Percentiles rank a stretch among this genome's conserved stretches.
Conservation (phyloP, 768 basidiomycete genomes). For the Gloeostereum incarnatum region DNA sequence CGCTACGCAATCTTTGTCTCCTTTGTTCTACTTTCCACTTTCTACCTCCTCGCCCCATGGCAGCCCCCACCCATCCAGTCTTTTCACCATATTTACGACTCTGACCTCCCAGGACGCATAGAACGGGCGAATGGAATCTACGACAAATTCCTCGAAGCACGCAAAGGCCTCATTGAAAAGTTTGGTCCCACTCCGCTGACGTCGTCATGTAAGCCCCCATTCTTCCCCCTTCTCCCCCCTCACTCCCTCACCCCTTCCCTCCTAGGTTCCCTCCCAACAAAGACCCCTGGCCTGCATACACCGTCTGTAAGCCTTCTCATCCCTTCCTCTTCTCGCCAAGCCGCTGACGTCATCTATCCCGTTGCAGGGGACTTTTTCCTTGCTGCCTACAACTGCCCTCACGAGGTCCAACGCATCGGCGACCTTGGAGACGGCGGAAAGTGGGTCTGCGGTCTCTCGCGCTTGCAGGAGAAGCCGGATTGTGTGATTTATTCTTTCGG, state of each 20-base stretch:
- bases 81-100: too few species aligned
- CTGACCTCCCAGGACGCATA: slow-evolving; percentile 27
- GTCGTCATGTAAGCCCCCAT: slow-evolving; percentile 30
- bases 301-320: slow-evolving; percentile 33
- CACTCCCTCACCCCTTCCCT: slow-evolving; percentile 3
- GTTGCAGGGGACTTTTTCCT: slow-evolving; percentile 46
- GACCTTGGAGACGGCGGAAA: slow-evolving; percentile 61
- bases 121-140: slow-evolving; percentile 37
- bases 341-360: too few species aligned
- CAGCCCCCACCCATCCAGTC: slow-evolving; percentile 16
- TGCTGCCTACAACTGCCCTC: slow-evolving; percentile 42
- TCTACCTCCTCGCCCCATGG: slow-evolving; percentile 37
- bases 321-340: too few species aligned
- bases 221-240: slow-evolving; percentile 9
- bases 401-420: slow-evolving; percentile 37
- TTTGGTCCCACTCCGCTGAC: slow-evolving; percentile 43
- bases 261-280: slow-evolving; percentile 42
- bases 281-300: slow-evolving; percentile 48
- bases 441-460: slow-evolving; percentile 58
- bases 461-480: slow-evolving; percentile 39
- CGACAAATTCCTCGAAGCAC: slow-evolving; percentile 25
- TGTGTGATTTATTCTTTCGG: slow-evolving; percentile 60
- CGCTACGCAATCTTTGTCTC: slow-evolving; percentile 38
- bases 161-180: slow-evolving; percentile 39
- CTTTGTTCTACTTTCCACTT: slow-evolving; percentile 28